These are phyloP conservation scores for Amauroascus verrucosus DNA, from an alignment of 2,329 filamentous ascomycete genomes.

Conservation along the genomic window DNA sequence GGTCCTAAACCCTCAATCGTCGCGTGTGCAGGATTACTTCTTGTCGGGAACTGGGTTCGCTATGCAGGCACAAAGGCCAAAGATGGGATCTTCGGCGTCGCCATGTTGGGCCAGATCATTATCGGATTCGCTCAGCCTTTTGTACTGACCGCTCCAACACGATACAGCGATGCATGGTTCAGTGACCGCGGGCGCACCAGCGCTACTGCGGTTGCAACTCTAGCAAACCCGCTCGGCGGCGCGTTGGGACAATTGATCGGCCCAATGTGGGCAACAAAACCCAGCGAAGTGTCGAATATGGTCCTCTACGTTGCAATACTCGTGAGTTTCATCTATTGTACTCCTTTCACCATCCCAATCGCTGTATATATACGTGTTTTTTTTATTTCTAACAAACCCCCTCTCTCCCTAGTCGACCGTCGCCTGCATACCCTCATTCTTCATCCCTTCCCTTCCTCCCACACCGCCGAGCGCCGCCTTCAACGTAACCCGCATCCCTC, in stretches of 20 bases:
- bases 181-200: conserved; percentile 71
- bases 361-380: too few species aligned
- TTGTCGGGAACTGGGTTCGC: conserved; percentile 84
- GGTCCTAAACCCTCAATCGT: conserved; percentile 73
- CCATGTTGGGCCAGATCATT: conserved; percentile 86
- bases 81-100: conserved; percentile 58
- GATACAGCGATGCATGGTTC: conserved; percentile 94
- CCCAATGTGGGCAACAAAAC: conserved; percentile 59
- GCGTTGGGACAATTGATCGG: conserved; percentile 80
- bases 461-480: conserved; percentile 64
- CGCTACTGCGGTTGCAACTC: conserved; percentile 71
- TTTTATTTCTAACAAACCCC: too few species aligned
- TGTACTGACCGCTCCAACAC: conserved; percentile 75
- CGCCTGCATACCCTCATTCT: conserved; percentile 63
- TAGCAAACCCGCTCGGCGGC: conserved; percentile 84
- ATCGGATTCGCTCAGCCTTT: conserved; percentile 87
- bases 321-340: conserved; percentile 39
- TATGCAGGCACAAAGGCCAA: conserved; percentile 56
- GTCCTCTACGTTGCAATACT: conserved; percentile 79
- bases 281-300: conserved; percentile 62
- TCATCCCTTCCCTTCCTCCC: conserved; percentile 66
- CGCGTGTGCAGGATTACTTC: conserved; percentile 58
- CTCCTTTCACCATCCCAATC: too few species aligned
- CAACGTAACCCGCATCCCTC: conserved; percentile 44
- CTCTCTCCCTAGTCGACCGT: conserved; percentile 45